These are phyloP conservation scores for Trichoderma oligosporum DNA, from an alignment of 2,329 filamentous ascomycete species.

Conservation along the genomic window DNA sequence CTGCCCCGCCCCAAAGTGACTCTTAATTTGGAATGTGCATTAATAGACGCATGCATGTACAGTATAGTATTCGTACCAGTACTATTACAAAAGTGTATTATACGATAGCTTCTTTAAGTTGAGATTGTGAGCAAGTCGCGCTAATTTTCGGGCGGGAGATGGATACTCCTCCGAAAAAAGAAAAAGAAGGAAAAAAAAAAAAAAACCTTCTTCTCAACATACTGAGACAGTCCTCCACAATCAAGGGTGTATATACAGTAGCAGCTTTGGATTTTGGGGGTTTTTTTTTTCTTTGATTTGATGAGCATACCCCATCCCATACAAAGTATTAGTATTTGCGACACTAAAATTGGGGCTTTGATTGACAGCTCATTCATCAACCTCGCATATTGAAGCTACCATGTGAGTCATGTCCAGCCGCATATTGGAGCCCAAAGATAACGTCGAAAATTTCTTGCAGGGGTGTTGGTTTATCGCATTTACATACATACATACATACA, in stretches of 20 bases:
- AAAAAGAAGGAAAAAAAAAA: background rate
- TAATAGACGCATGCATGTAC: slow-evolving; percentile 12
- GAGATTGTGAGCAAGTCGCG: background rate
- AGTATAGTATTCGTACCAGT: background rate
- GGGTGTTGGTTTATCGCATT: background rate
- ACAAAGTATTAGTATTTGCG: background rate
- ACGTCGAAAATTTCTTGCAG: background rate
- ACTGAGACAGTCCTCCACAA: background rate
- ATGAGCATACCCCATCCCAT: slow-evolving; percentile 6
- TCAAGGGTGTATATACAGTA: no score
- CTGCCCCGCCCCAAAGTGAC: slow-evolving; percentile 7
- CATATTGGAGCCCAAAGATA: background rate
- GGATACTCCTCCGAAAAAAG: slow-evolving; percentile 4
- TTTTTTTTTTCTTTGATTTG: background rate
- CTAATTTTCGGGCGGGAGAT: slow-evolving; percentile 4
- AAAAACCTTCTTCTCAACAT: background rate
- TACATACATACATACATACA: background rate
- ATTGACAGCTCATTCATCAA: slow-evolving; percentile 4
- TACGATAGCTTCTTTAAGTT: background rate
- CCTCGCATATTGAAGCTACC: slow-evolving; percentile 7
- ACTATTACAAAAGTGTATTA: background rate
- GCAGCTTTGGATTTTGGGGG: no score
- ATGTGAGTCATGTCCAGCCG: slow-evolving; percentile 15
- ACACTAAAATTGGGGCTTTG: background rate
- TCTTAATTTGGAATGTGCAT: slow-evolving; percentile 16